Evolutionary conservation across 2,329 filamentous ascomycete genomes (phyloP).

Genomic region (Beauveria sp.): DNA sequence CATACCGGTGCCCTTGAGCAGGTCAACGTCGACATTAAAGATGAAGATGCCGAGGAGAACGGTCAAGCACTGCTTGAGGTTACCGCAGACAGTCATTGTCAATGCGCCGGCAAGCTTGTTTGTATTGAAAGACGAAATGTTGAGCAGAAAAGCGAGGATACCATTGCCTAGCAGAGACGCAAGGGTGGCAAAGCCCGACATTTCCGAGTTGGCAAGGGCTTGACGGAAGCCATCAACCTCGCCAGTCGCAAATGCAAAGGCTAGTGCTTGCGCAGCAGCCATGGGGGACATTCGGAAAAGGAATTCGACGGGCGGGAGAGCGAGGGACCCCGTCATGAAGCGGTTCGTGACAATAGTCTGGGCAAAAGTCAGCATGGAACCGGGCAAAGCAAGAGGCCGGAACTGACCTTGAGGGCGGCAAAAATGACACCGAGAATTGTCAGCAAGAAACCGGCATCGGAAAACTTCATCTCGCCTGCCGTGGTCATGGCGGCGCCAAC

Average conservation of each 20-base stretch:
- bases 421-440: constrained; percentile 47
- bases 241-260: constrained; percentile 43
- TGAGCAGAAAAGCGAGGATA: constrained; percentile 46
- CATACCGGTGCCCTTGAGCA: constrained; percentile 50
- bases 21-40: constrained; percentile 42
- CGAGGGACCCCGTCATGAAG: constrained; percentile 54
- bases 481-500: constrained; percentile 52
- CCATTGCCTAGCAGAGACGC: constrained; percentile 43
- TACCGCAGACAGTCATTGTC: constrained; percentile 53
- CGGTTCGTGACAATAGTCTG: constrained; percentile 55
- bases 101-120: constrained; percentile 50
- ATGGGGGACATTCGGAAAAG: constrained; percentile 57
- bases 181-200: constrained; percentile 28
- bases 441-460: constrained; percentile 46
- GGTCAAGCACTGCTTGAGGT: constrained; percentile 50
- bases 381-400: neutral
- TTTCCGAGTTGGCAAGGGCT: constrained; percentile 26
- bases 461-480: constrained; percentile 55
- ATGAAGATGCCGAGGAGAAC: constrained; percentile 46
- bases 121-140: constrained; percentile 49
- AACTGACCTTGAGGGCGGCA: constrained; percentile 43
- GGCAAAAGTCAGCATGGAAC: constrained; percentile 13
- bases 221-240: constrained; percentile 39
- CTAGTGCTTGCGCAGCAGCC: constrained; percentile 46
- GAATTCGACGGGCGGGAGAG: constrained; percentile 50